Base-by-base conservation (phyloP, 495 filamentous ascomycete species). In the Letharia lupina region DNA sequence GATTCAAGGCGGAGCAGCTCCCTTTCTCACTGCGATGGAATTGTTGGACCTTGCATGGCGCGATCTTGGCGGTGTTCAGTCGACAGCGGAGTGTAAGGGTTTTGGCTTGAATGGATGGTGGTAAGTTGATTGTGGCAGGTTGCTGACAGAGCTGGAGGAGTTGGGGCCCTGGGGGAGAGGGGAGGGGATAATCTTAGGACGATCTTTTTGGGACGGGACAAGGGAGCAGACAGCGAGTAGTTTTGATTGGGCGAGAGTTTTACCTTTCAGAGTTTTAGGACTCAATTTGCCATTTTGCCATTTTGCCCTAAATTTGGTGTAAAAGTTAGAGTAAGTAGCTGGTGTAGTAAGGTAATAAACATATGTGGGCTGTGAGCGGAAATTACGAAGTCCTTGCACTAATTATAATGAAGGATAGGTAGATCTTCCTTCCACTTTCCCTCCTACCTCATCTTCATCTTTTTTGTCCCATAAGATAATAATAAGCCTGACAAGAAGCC, bases 181-280 rank as follows among this genome's bases (percentile, higher is more conserved):
- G 23, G 23, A 28, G 23, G 15, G 16, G 16, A 9, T 3, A 2
- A 28, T 1, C 0, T 1, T 31, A 57, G 33, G 4, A 3, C 5
- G 16, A 37, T 37, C 6, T 33, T 57, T 52, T 57, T 57, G 54
- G 54, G 54, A 57, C 54, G 54, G 54, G 54, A 57, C 31, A 12
- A 56, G 31, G 52, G 12, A 56, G 8, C 3, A 13, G 15, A 31
- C 31, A 56, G 12, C 23, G 23, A 33, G 50, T 28, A 8, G 18
- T 16, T 28, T 18, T 37, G 54, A 57, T 57, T 57, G 54, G 54
- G 5, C 39, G 13, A 35, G 28, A 57, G 31, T 57, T 57, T 57
- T 57, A 37, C 31, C 54, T 57, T 57, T 35, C 33, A 57, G 54
- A 3, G 16, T 37, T 35, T 37, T 37, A 37, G 3, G 16, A 0